Percentiles rank a stretch among this genome's conserved stretches.
These are phyloP conservation scores for Sugiyamaella americana DNA, from an alignment of 805 yeast genomes.

Conservation along the genomic window DNA sequence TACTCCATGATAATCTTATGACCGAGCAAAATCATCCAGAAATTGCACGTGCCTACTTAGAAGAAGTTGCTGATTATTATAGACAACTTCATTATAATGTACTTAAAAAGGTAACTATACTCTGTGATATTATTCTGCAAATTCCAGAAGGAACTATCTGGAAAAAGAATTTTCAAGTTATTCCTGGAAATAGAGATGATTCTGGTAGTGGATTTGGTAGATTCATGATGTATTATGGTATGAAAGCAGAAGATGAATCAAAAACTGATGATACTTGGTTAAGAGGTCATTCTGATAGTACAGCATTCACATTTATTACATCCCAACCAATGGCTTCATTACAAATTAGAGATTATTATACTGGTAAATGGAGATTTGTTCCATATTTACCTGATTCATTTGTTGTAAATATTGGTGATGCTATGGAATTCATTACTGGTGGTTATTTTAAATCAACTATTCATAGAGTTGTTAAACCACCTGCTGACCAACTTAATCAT, in stretches of 20 bases:
- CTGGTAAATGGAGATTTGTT: constrained; percentile 36
- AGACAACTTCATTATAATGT: constrained; percentile 36
- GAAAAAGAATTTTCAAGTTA: constrained; percentile 34
- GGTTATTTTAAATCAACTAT: constrained; percentile 43
- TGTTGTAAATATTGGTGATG: constrained; percentile 40
- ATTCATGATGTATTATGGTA: constrained; percentile 36
- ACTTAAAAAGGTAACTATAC: constrained; percentile 33
- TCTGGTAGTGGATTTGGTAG: constrained; percentile 40
- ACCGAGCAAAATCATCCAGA: constrained; percentile 36
- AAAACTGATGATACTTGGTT: constrained; percentile 39
- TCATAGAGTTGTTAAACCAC: constrained; percentile 46
- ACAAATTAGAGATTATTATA: constrained; percentile 35
- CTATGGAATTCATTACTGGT: constrained; percentile 39
- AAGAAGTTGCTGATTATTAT: constrained; percentile 38
- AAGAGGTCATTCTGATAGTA: constrained; percentile 44
- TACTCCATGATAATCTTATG: constrained; percentile 34
- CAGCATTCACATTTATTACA: constrained; percentile 38
- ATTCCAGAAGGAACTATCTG: constrained; percentile 43
- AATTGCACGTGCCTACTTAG: constrained; percentile 35
- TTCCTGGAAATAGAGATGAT: constrained; percentile 29
- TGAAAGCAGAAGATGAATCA: constrained; percentile 27
- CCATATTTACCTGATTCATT: constrained; percentile 34
- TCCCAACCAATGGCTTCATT: constrained; percentile 39
- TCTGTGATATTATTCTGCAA: constrained; percentile 42
- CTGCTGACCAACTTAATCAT: constrained; percentile 35